Conservation (phyloP, 116 monocot species). For the Papilionanthe hybrid region DNA sequence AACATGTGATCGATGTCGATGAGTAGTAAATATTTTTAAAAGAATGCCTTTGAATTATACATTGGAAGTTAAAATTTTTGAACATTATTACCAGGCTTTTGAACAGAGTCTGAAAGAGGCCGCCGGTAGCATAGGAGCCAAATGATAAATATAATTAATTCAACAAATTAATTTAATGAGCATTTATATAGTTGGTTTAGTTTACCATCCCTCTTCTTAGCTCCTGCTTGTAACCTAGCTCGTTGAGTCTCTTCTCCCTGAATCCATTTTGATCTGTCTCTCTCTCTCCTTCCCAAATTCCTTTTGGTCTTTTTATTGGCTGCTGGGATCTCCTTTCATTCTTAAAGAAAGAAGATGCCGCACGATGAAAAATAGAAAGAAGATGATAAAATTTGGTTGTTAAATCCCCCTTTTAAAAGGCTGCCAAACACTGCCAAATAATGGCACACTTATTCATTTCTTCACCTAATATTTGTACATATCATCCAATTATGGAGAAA, state of each 20-base stretch:
- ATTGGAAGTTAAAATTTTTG: too few species aligned
- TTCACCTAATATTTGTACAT: too few species aligned
- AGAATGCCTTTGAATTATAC: too few species aligned
- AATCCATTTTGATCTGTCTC: constrained; percentile 36
- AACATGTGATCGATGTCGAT: too few species aligned
- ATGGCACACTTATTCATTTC: too few species aligned
- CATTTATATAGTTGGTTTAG: background rate
- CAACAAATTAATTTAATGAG: background rate
- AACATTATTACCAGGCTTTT: constrained; percentile 83
- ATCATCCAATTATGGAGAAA: too few species aligned
- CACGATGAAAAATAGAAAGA: too few species aligned
- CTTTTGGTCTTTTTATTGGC: background rate
- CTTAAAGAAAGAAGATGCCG: too few species aligned
- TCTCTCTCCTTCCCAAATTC: constrained; percentile 9
- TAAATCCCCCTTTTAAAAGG: too few species aligned
- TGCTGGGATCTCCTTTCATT: background rate
- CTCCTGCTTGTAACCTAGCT: constrained; percentile 95
- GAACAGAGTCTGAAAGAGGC: constrained; percentile 58
- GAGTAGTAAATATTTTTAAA: too few species aligned
- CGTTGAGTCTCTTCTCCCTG: constrained; percentile 81
- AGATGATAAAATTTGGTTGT: too few species aligned
- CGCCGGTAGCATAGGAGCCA: background rate
- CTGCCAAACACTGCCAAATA: too few species aligned
- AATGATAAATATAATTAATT: background rate
- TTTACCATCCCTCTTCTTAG: constrained; percentile 82